Conservation (phyloP, 805 yeast genomes). For the Kazachstania psychrophila region DNA sequence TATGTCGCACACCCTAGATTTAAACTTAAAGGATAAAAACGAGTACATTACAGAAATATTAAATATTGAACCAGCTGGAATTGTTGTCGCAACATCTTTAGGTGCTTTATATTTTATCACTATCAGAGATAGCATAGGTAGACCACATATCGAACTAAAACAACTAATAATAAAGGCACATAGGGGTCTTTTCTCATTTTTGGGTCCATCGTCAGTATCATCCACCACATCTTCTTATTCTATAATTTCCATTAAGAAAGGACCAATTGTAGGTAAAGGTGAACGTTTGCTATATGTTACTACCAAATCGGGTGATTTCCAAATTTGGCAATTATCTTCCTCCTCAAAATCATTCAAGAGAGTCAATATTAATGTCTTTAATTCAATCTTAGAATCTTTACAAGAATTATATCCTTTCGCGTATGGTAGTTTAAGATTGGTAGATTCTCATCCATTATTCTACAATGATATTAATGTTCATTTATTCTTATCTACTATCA, state of each 20-base stretch:
- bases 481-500: conserved; percentile 42
- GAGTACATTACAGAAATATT: conserved; percentile 53
- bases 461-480: conserved; percentile 34
- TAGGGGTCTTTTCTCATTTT: conserved; percentile 29
- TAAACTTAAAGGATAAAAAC: conserved; percentile 16
- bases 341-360: conserved; percentile 35
- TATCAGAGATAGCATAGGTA: conserved; percentile 61
- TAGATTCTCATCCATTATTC: conserved; percentile 50
- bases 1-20: conserved; percentile 19
- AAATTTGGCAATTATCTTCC: conserved; percentile 41
- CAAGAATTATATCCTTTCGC: conserved; percentile 45
- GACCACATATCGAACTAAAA: conserved; percentile 33
- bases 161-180: conserved; percentile 27
- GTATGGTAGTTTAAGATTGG: conserved; percentile 40
- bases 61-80: conserved; percentile 65
- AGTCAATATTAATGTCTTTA: conserved; percentile 31
- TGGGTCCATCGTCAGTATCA: conserved; percentile 8
- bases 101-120: conserved; percentile 57
- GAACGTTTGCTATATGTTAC: conserved; percentile 35
- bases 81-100: conserved; percentile 57
- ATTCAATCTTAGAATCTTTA: conserved; percentile 33
- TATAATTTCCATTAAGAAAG: conserved; percentile 51
- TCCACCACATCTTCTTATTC: conserved; percentile 23
- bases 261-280: conserved; percentile 43
- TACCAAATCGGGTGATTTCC: conserved; percentile 38